Percentiles rank a stretch among this genome's conserved stretches.
phyloP scores from a whole-genome alignment of 2,329 filamentous ascomycete species.

The Cladosporium sp. region DNA sequence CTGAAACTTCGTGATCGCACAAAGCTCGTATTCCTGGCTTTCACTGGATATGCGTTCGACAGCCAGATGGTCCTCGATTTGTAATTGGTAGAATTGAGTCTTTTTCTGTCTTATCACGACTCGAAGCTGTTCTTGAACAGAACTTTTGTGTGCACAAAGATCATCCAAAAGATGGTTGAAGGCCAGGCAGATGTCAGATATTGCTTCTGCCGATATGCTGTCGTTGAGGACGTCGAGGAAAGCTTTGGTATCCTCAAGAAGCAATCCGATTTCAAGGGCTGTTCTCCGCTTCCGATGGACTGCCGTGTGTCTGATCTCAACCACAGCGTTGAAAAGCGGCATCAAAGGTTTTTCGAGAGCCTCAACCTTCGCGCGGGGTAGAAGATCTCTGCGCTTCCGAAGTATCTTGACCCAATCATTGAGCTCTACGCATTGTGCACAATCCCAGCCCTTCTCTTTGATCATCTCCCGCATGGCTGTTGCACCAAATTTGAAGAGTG shows the following conservation, averaged over 20 bases:
- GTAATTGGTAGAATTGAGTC: background rate
- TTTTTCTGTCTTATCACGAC: background rate
- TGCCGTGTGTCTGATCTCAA: background rate
- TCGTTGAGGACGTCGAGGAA: background rate
- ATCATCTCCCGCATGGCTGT: background rate
- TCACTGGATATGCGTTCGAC: background rate
- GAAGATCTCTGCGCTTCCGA: background rate
- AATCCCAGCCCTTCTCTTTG: background rate
- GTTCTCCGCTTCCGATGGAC: background rate
- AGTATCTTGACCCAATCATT: constrained; percentile 2
- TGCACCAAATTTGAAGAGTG: background rate
- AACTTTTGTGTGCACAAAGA: background rate
- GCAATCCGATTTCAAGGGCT: background rate
- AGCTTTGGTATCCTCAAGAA: background rate
- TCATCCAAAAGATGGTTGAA: background rate
- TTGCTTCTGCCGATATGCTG: background rate
- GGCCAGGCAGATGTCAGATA: background rate
- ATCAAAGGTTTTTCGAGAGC: background rate
- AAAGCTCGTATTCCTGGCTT: background rate
- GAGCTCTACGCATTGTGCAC: constrained; percentile 2
- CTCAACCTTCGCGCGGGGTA: background rate
- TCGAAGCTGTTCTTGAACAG: background rate
- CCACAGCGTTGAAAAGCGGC: background rate
- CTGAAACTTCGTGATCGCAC: background rate
- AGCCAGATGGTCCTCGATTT: background rate